A percentile compares a stretch with the other conserved stretches of the same genome.
These are phyloP conservation scores for Cytospora mali DNA, from an alignment of 2,329 filamentous ascomycete genomes.

Conservation along the genomic window DNA sequence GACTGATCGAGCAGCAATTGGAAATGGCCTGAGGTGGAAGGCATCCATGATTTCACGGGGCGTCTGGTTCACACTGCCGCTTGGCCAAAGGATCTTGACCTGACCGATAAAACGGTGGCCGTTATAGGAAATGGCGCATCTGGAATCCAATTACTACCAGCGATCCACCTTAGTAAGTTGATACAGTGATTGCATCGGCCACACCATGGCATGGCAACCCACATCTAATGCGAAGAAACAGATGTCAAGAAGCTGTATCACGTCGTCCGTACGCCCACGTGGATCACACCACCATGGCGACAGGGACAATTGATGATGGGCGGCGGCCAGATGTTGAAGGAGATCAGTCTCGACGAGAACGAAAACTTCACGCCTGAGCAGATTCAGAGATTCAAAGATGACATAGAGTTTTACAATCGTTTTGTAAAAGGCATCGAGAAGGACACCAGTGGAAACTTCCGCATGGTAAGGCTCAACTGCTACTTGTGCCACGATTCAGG, in stretches of 20 bases:
- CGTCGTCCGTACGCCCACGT: slow-evolving; percentile 46
- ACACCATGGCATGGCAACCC: slow-evolving; percentile 3
- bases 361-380: slow-evolving; percentile 48
- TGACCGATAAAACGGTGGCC: slow-evolving; percentile 53
- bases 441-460: slow-evolving; percentile 48
- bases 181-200: background rate
- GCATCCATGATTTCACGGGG: slow-evolving; percentile 50
- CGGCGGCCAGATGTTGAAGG: slow-evolving; percentile 39
- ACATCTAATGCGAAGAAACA: slow-evolving; percentile 17
- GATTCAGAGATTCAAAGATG: slow-evolving; percentile 50
- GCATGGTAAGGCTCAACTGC: slow-evolving; percentile 39
- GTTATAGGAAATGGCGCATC: slow-evolving; percentile 61
- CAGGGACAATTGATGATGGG: slow-evolving; percentile 43
- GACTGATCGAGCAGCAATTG: slow-evolving; percentile 44
- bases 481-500: background rate
- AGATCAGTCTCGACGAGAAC: slow-evolving; percentile 45
- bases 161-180: slow-evolving; percentile 47
- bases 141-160: slow-evolving; percentile 56
- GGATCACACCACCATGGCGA: slow-evolving; percentile 43
- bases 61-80: slow-evolving; percentile 55
- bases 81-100: slow-evolving; percentile 55
- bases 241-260: slow-evolving; percentile 42
- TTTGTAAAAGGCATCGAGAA: slow-evolving; percentile 52
- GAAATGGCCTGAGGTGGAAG: slow-evolving; percentile 55
- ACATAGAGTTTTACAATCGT: slow-evolving; percentile 48